phyloP scores from a whole-genome alignment of 1,284 basidiomycete species.

The Ganoderma lucidum region DNA sequence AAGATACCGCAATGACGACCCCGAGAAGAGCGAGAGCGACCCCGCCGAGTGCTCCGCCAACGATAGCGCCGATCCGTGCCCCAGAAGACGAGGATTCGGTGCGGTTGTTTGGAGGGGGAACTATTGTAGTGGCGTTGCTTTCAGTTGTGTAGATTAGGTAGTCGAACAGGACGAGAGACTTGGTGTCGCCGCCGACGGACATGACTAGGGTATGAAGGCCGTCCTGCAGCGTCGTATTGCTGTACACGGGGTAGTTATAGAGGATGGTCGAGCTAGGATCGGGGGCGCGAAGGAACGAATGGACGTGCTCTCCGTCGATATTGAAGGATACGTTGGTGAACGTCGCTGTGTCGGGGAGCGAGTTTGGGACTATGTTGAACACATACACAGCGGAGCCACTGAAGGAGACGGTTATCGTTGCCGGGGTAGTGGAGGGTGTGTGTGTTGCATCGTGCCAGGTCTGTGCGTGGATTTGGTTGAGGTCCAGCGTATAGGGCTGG shows the following conservation, averaged over 20 bases:
- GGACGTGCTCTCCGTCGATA: not conserved
- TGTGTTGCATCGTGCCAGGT: not conserved
- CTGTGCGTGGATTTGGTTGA: not conserved
- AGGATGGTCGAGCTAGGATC: not conserved
- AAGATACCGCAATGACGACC: not conserved
- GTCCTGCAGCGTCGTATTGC: constrained; percentile 27
- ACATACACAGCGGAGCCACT: not conserved
- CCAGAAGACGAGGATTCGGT: not conserved
- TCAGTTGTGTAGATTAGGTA: constrained; percentile 29
- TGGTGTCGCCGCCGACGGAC: not conserved
- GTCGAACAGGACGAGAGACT: constrained; percentile 33
- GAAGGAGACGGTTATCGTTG: not conserved
- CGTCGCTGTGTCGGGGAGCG: not conserved
- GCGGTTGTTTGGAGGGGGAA: not conserved
- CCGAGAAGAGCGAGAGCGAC: not conserved
- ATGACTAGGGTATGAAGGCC: constrained; percentile 31
- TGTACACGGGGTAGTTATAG: constrained; percentile 25
- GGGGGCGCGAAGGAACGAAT: not conserved
- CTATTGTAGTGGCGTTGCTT: not conserved
- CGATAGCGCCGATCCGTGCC: not conserved
- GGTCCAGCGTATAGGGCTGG: not conserved
- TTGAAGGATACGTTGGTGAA: not conserved
- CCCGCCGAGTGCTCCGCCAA: not conserved
- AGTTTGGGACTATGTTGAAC: not conserved
- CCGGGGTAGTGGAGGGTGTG: not conserved